These are phyloP conservation scores for Lasiosphaeria hispida DNA, from an alignment of 495 filamentous ascomycete genomes.

Conservation along the genomic window DNA sequence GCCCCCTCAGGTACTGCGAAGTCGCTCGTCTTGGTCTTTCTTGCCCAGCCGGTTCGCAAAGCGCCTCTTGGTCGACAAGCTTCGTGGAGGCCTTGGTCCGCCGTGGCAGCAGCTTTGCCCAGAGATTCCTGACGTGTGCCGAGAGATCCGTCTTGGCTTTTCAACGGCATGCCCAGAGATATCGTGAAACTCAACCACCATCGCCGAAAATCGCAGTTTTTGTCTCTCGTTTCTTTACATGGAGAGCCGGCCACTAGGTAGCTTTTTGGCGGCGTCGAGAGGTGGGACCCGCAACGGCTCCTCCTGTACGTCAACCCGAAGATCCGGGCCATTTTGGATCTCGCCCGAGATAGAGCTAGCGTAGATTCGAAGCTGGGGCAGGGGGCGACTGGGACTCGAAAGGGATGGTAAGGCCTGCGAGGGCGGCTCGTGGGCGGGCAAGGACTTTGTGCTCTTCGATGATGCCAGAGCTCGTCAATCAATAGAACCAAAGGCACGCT, in stretches of 20 bases:
- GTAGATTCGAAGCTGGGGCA: neutral
- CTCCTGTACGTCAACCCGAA: too few relatives aligned
- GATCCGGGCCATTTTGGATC: too few relatives aligned
- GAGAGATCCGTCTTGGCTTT: conserved; percentile 9
- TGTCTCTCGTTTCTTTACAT: too few relatives aligned
- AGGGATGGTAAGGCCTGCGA: neutral
- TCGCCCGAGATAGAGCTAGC: neutral
- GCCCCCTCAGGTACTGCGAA: neutral
- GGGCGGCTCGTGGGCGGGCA: neutral
- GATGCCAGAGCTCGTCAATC: conserved; percentile 16
- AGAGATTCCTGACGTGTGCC: conserved; percentile 24
- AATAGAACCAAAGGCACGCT: neutral
- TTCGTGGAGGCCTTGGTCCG: conserved; percentile 21
- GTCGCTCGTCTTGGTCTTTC: neutral
- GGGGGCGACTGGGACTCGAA: neutral
- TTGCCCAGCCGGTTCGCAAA: conserved; percentile 12
- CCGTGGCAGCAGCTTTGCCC: conserved; percentile 19
- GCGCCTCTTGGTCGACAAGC: conserved; percentile 18
- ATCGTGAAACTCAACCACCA: neutral
- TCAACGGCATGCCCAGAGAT: conserved; percentile 4
- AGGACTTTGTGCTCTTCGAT: conserved; percentile 4
- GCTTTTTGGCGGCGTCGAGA: too few relatives aligned
- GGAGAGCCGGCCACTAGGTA: too few relatives aligned
- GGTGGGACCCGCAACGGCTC: too few relatives aligned
- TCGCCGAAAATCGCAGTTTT: too few relatives aligned